These are phyloP conservation scores for Schizochytrium sp. DNA, from an alignment of 108 stramenopile species.

Conservation along the genomic window DNA sequence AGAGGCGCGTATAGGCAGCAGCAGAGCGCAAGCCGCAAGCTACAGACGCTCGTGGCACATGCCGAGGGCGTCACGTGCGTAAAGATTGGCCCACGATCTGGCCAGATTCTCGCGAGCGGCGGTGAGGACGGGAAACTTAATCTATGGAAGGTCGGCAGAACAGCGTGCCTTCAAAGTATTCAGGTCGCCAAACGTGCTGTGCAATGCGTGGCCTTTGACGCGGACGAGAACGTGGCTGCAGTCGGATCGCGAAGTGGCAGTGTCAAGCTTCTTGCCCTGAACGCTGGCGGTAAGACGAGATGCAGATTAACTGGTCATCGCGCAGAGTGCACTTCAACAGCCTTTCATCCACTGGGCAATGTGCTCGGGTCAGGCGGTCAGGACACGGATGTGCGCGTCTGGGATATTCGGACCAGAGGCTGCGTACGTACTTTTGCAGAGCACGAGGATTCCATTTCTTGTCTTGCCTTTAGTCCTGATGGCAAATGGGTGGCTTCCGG, in stretches of 20 bases:
- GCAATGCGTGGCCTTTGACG: neutral
- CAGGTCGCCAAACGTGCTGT: neutral
- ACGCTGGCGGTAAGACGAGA: neutral
- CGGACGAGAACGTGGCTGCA: neutral
- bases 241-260: neutral
- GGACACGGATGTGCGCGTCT: neutral
- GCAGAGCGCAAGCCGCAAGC: too few relatives aligned
- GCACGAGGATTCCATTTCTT: neutral
- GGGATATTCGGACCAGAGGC: neutral
- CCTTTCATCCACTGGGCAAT: neutral
- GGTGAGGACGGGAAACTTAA: neutral
- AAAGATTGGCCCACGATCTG: neutral
- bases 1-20: too few relatives aligned
- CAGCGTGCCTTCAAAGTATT: neutral
- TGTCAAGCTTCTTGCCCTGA: neutral
- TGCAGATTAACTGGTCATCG: neutral
- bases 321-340: neutral
- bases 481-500: neutral
- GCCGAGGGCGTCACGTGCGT: neutral
- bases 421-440: neutral
- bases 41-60: constrained; percentile 10
- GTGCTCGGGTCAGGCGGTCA: neutral
- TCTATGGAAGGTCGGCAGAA: neutral
- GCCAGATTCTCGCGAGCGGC: neutral
- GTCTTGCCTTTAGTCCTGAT: neutral